Evolutionary conservation across 2,329 filamentous ascomycete species (phyloP), one percentile per base, ranked within the genome.

Genomic region (Colletotrichum tamarilloi): DNA sequence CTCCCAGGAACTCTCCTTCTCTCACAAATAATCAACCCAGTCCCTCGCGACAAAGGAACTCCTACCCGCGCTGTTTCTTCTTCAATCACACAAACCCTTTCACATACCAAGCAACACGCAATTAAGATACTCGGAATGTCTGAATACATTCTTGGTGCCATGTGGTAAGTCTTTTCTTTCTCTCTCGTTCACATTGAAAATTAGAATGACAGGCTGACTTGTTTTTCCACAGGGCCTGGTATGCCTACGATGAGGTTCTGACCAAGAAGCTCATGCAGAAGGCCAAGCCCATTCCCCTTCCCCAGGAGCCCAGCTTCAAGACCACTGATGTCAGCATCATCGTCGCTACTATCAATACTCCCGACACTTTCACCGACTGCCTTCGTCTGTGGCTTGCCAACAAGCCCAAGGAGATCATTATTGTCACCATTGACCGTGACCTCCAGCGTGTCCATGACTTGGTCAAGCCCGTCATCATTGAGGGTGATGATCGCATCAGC

Each of bases 281-380:
- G 16, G 49, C n/a, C 4, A 62, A 62, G 28, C 68, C 72, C 4
- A 12, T 74, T 4, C 52, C 72, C 8, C 57, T 72, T n/a, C 64
- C 64, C 2, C 19, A 67, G 28, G 28, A 67, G 1, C 74, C 72
- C 1, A 67, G 30, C 2, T 75, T 66, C 46, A 9, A 24, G 4
- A 68, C 60, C 22, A 53, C 19, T 1, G 75, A 80, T 28, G 80
- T 81, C 2, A 79, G 76, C 63, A 72, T 81, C 4, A 42, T 81
- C 2, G 75, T 81, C 1, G 77, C 79, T 0, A 81, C 80, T 1
- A 72, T 80, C 8, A 59, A 77, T 42, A 78, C 76, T 11, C 75
- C 77, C 3, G 53, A 74, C 1, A 59, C 63, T 1, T 77, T 81
- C 22, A 35, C 73, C 0, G n/a, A 26, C 1, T 77, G 76, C 19